Percentiles rank a stretch among this genome's conserved stretches.
Evolutionary conservation across 306 rosid genomes (phyloP).

Genomic region (Clitoria ternatea): DNA sequence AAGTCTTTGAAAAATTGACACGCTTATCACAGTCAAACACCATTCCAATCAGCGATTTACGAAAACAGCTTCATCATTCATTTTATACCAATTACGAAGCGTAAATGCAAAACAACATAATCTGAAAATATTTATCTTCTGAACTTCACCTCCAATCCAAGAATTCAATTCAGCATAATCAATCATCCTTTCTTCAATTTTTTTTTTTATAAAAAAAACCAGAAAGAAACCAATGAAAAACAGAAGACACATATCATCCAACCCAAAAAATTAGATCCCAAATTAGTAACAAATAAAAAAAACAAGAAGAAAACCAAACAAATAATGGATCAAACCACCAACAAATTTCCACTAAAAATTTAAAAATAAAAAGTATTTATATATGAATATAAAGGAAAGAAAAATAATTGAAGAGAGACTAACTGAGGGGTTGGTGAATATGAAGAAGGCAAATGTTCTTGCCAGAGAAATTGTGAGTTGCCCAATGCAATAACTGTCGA

Average conservation of each 20-base stretch:
- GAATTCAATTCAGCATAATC: conserved; percentile 10
- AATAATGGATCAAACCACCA: background rate
- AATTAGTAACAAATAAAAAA: conserved; percentile 11
- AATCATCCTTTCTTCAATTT: background rate
- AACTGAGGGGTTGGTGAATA: conserved; percentile 50
- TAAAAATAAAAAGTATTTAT: too few relatives aligned
- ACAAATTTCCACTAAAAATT: background rate
- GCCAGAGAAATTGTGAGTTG: conserved; percentile 42
- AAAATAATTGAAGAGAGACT: conserved; percentile 19
- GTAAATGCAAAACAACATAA: background rate
- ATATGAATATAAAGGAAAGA: background rate
- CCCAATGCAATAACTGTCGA: conserved; percentile 53
- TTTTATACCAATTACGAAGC: background rate
- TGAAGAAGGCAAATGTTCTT: conserved; percentile 72
- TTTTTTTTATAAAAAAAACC: background rate
- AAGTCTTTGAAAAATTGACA: background rate
- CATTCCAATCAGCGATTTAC: background rate
- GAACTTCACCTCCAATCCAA: conserved; percentile 1
- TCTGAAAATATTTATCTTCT: background rate
- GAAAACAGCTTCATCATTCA: background rate
- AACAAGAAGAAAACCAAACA: background rate
- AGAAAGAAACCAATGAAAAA: background rate
- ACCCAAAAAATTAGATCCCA: conserved; percentile 18
- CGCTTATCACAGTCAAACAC: background rate
- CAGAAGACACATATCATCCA: background rate